Base-by-base conservation (phyloP, 2,329 filamentous ascomycete genomes). In the Chalaropsis thielavioides region DNA sequence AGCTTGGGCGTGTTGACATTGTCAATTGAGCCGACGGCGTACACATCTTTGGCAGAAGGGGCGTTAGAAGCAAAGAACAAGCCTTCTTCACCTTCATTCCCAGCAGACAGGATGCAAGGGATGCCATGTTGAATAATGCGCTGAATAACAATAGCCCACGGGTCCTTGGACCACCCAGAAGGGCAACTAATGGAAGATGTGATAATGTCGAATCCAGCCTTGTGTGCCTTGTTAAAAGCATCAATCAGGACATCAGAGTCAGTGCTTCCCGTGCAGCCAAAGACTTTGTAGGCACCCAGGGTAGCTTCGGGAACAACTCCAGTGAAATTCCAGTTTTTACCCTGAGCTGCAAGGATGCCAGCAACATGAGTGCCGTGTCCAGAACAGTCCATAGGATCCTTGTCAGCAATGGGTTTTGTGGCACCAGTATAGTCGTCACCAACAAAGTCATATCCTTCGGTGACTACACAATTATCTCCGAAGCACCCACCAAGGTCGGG, bases 401-500 rank as follows among this genome's bases (percentile, higher is more conserved):
- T 58, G 68, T 80, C 80, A 0, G 80, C 79, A 0, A 73, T 67
- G 8, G 77, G 76, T 17, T 59, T 51, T 35, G 38, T 62, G 31
- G 44, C 68, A 5, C 76, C 76, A 56, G 69, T 73, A 71, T 79
- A 83, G 60, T 73, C 74, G 64, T 86, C 81, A 19, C 83, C 83
- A 19, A 84, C 79, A 51, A 84, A 75, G 68, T 85, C 83, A 43
- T 76, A 76, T 19, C 85, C 84, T 66, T 78, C 80, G 2, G 77
- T 76, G 19, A 87, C 81, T 49, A 85, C 75, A 69, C 80, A 86
- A 13, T 78, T 81, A 0, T 76, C 70, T 1, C 84, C 85, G 70
- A 86, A 86, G 70, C 84, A 84, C 59, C 83, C 83, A 43, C 85
- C 85, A 0, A 88, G 78, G 35, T 82, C 81, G 1, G 83, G 81